These are phyloP conservation scores for Penicillium riverlandense DNA, from an alignment of 495 filamentous ascomycete species.

Conservation along the genomic window DNA sequence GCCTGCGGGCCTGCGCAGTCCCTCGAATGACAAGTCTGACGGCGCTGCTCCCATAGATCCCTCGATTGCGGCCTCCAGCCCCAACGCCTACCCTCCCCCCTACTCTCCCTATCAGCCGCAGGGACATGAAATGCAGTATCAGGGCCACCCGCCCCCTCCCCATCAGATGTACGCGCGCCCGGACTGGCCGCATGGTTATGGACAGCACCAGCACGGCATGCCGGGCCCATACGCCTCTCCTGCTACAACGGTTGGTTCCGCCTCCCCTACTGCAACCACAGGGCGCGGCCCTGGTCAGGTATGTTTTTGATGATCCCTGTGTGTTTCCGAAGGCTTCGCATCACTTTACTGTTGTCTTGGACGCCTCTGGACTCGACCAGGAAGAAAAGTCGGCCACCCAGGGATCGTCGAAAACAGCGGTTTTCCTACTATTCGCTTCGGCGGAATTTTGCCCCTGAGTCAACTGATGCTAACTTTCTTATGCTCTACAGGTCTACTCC, in stretches of 20 bases:
- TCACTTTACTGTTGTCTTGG: conserved; percentile 27
- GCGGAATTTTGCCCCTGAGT: too few species aligned
- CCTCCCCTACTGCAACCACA: conserved; percentile 52
- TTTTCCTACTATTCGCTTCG: not conserved
- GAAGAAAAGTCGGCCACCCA: conserved; percentile 10
- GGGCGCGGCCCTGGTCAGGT: conserved; percentile 65
- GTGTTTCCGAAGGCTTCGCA: conserved; percentile 24
- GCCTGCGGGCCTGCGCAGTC: conserved; percentile 56
- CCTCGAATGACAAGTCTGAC: conserved; percentile 81
- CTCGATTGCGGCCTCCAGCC: conserved; percentile 86
- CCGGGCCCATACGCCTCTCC: conserved; percentile 56
- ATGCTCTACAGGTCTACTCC: conserved; percentile 74
- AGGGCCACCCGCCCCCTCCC: conserved; percentile 47
- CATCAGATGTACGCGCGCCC: conserved; percentile 71
- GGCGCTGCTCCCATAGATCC: conserved; percentile 98
- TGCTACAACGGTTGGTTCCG: conserved; percentile 50
- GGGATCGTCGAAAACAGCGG: conserved; percentile 28
- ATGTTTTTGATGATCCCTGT: conserved; percentile 46
- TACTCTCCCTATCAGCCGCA: conserved; percentile 84
- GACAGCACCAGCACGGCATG: conserved; percentile 54
- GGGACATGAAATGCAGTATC: conserved; percentile 73
- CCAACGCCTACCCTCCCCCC: conserved; percentile 68
- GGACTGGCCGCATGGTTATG: conserved; percentile 76
- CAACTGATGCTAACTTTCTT: not conserved
- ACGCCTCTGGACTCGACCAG: conserved; percentile 14